phyloP scores from a whole-genome alignment of 768 basidiomycete species.

The Pleurotus tuoliensis region DNA sequence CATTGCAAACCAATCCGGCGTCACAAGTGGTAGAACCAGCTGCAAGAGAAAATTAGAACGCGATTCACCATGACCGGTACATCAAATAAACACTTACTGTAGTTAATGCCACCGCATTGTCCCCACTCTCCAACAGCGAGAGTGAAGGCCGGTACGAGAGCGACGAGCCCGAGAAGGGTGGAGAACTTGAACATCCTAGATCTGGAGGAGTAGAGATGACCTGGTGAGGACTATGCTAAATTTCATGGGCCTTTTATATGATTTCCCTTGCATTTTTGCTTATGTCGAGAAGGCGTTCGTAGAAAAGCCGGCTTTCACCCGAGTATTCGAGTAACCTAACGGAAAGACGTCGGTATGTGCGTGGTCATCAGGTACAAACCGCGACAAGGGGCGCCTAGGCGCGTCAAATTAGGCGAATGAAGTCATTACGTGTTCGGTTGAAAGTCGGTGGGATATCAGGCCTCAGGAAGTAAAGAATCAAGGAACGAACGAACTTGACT shows the following conservation, averaged over 20 bases:
- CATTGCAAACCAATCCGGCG: conserved; percentile 30
- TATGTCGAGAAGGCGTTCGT: not conserved
- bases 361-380: conserved; percentile 2
- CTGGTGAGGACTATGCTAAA: not conserved
- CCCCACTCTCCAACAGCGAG: conserved; percentile 40
- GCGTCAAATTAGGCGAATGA: not conserved
- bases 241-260: not conserved
- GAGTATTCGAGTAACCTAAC: not conserved
- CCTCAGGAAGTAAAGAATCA: not conserved
- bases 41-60: conserved; percentile 11
- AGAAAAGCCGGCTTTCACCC: conserved; percentile 4
- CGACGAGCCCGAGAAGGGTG: conserved; percentile 36
- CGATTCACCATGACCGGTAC: not conserved
- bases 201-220: conserved; percentile 7
- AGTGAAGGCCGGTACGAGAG: conserved; percentile 40
- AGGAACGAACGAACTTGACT: not conserved
- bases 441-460: not conserved
- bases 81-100: conserved; percentile 33
- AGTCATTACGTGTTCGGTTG: not conserved
- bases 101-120: conserved; percentile 52
- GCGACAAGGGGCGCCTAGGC: not conserved
- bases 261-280: not conserved
- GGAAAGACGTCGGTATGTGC: conserved; percentile 7
- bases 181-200: conserved; percentile 45
- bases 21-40: conserved; percentile 37